phyloP scores from a whole-genome alignment of 352 stramenopile genomes.

The Globisporangium viniferum region DNA sequence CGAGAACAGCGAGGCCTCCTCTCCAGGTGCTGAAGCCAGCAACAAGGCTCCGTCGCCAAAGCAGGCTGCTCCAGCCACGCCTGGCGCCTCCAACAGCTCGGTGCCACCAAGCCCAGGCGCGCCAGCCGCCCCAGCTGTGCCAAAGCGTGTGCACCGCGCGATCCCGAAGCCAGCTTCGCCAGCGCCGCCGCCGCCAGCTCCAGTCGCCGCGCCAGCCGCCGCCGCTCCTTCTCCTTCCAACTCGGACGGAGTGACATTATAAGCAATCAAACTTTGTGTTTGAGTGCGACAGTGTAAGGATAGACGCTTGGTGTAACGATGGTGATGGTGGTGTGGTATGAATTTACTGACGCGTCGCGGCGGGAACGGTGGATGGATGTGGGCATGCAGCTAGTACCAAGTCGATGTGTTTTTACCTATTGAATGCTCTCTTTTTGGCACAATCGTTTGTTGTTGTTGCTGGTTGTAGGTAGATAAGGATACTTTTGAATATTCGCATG shows the following conservation, averaged over 20 bases:
- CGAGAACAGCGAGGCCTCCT: conserved; percentile 29
- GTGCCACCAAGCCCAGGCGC: conserved; percentile 11
- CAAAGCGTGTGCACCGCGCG: conserved; percentile 20
- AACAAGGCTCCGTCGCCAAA: conserved; percentile 31
- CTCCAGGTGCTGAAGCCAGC: background rate
- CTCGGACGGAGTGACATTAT: conserved; percentile 14
- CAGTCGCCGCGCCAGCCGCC: conserved; percentile 7
- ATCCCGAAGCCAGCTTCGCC: conserved; percentile 21
- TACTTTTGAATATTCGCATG: conserved; percentile 9
- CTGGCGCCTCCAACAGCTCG: conserved; percentile 1
- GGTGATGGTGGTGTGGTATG: conserved; percentile 6
- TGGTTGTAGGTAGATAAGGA: conserved; percentile 8
- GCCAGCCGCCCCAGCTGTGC: conserved; percentile 9
- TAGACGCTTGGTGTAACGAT: conserved; percentile 5
- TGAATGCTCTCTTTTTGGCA: conserved; percentile 8
- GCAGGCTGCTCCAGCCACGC: conserved; percentile 21
- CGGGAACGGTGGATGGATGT: background rate
- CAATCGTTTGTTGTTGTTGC: conserved; percentile 5
- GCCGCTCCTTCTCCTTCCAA: conserved; percentile 11
- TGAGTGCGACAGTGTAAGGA: conserved; percentile 1
- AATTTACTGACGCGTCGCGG: conserved; percentile 14
- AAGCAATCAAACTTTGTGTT: conserved; percentile 1
- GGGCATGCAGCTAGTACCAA: conserved; percentile 6
- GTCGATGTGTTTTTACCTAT: conserved; percentile 15
- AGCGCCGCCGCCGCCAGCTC: conserved; percentile 10